Percentiles rank a stretch among this genome's conserved stretches.
Conservation (phyloP, 495 filamentous ascomycete genomes). For the Barbatosphaeria neglecta region DNA sequence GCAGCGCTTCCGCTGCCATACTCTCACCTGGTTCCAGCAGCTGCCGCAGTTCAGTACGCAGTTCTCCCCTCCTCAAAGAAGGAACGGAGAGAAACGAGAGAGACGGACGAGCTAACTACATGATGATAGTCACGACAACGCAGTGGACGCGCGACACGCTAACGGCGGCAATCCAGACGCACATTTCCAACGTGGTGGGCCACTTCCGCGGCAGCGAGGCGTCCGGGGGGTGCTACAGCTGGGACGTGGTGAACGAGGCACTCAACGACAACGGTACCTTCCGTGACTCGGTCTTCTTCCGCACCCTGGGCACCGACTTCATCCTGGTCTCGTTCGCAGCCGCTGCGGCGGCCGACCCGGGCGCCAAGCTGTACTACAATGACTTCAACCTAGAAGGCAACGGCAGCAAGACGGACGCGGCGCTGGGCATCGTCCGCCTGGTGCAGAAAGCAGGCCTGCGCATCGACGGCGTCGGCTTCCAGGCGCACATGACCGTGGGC, state of each 20-base stretch:
- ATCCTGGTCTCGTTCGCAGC: conserved; percentile 34
- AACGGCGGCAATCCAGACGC: conserved; percentile 25
- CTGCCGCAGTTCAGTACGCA: conserved; percentile 41
- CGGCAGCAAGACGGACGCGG: conserved; percentile 34
- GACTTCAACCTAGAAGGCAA: conserved; percentile 53
- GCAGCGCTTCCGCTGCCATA: conserved; percentile 47
- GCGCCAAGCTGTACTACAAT: conserved; percentile 50
- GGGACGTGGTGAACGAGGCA: conserved; percentile 48
- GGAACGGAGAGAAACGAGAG: no score
- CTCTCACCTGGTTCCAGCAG: conserved; percentile 51
- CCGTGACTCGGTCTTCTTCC: conserved; percentile 26
- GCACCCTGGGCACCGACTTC: conserved; percentile 33
- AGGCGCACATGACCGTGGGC: conserved; percentile 48
- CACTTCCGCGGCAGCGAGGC: conserved; percentile 36
- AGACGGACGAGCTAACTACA: no score
- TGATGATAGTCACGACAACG: conserved; percentile 33
- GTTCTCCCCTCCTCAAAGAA: neutral
- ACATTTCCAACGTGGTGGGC: conserved; percentile 41
- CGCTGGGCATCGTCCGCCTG: conserved; percentile 34
- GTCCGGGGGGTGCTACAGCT: conserved; percentile 27
- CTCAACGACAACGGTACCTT: conserved; percentile 32
- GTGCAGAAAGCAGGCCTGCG: conserved; percentile 35
- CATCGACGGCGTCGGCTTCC: conserved; percentile 50
- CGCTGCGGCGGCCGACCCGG: conserved; percentile 24
- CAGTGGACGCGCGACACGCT: conserved; percentile 46